phyloP scores from a whole-genome alignment of 169 alveolate species.

The Eimeria maxima region DNA sequence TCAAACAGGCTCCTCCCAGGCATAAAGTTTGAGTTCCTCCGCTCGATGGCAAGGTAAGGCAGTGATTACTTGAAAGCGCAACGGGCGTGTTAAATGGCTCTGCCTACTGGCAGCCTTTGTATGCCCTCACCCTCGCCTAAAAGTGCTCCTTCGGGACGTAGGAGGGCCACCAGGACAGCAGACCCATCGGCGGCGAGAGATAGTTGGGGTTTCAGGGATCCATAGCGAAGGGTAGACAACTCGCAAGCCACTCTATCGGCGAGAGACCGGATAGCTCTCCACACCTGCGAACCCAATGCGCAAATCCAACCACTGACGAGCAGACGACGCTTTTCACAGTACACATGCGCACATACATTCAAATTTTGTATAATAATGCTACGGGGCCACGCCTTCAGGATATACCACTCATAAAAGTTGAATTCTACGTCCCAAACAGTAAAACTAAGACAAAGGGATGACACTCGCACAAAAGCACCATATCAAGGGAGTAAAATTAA shows the following conservation, averaged over 20 bases:
- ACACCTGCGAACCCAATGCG: slow-evolving; percentile 40
- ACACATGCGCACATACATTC: neutral
- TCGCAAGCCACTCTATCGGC: slow-evolving; percentile 78
- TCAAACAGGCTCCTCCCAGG: neutral
- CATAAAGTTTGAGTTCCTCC: neutral
- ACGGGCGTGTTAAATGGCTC: neutral
- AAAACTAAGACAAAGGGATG: too few relatives aligned
- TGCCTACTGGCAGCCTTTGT: neutral
- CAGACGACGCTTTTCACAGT: neutral
- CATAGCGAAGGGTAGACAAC: slow-evolving; percentile 61
- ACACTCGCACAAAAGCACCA: neutral
- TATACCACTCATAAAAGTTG: neutral
- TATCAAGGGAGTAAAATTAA: neutral
- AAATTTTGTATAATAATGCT: neutral
- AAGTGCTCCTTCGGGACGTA: slow-evolving; percentile 55
- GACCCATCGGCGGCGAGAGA: slow-evolving; percentile 46
- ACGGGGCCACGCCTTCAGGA: neutral
- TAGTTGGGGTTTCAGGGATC: slow-evolving; percentile 55
- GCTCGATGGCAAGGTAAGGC: neutral
- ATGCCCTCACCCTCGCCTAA: slow-evolving; percentile 54
- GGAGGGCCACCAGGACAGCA: slow-evolving; percentile 73
- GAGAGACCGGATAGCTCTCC: slow-evolving; percentile 43
- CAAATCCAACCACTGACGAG: neutral
- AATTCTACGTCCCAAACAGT: neutral
- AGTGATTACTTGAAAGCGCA: neutral